phyloP scores from a whole-genome alignment of 352 stramenopile species.

The Saprolegnia diclina region DNA sequence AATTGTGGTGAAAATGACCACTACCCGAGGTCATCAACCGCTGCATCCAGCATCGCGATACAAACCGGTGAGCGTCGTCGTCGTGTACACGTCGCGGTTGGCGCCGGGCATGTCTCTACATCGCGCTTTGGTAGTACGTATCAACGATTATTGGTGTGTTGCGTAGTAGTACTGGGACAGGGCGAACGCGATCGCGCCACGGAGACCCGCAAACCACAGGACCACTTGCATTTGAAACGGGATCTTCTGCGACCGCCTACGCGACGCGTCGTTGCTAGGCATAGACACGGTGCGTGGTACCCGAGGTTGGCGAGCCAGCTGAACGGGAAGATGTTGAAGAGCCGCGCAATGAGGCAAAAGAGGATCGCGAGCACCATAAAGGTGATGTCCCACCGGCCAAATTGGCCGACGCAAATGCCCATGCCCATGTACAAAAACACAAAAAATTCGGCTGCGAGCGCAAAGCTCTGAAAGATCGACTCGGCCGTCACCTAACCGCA shows the following conservation, averaged over 20 bases:
- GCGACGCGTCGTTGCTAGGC: background rate
- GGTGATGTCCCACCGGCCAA: constrained; percentile 72
- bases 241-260: constrained; percentile 46
- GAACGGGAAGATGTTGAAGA: constrained; percentile 94
- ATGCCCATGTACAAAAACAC: constrained; percentile 91
- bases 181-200: constrained; percentile 86
- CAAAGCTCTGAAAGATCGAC: constrained; percentile 85
- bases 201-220: constrained; percentile 84
- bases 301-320: constrained; percentile 64
- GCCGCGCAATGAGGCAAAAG: constrained; percentile 78
- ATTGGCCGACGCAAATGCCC: constrained; percentile 62
- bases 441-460: constrained; percentile 72
- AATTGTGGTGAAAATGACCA: constrained; percentile 96
- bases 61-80: constrained; percentile 55
- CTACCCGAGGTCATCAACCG: constrained; percentile 26
- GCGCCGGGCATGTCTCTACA: constrained; percentile 90
- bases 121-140: too few relatives aligned
- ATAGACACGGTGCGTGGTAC: constrained; percentile 7
- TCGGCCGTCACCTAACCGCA: constrained; percentile 58
- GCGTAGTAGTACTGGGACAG: constrained; percentile 71
- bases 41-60: background rate
- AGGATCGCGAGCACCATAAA: constrained; percentile 85
- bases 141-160: background rate
- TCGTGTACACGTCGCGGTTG: constrained; percentile 86
- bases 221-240: constrained; percentile 88